These are phyloP conservation scores for Chaetomium sp. DNA, from an alignment of 2,329 filamentous ascomycete species.

Conservation along the genomic window DNA sequence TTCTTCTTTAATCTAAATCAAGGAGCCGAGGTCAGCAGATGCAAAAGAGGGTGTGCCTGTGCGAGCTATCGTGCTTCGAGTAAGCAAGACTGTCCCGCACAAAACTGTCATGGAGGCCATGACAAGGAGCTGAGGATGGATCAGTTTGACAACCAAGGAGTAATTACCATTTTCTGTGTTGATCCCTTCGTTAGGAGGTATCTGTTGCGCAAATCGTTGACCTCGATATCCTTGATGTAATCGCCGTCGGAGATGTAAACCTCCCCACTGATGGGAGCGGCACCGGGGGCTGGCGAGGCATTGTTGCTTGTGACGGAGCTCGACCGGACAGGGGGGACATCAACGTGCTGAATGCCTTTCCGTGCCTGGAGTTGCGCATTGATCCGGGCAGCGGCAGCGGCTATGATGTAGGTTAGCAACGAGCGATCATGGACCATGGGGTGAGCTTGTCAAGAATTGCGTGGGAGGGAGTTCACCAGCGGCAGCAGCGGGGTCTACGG, in stretches of 20 bases:
- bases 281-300: constrained; percentile 44
- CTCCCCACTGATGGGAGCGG: constrained; percentile 71
- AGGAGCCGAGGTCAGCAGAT: constrained; percentile 89
- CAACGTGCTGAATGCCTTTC: constrained; percentile 87
- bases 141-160: constrained; percentile 69
- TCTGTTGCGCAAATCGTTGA: constrained; percentile 95
- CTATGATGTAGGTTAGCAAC: constrained; percentile 48
- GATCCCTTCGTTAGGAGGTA: constrained; percentile 96
- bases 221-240: constrained; percentile 98
- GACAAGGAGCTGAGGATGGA: constrained; percentile 49
- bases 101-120: constrained; percentile 37
- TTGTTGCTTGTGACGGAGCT: constrained; percentile 43
- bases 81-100: constrained; percentile 70
- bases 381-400: constrained; percentile 86
- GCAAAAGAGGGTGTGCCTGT: constrained; percentile 69
- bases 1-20: constrained; percentile 99
- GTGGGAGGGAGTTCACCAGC: constrained; percentile 61
- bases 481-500: constrained; percentile 71
- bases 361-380: constrained; percentile 82
- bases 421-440: constrained; percentile 5
- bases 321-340: constrained; percentile 78
- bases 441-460: background rate
- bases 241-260: constrained; percentile 96
- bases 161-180: constrained; percentile 99
- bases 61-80: constrained; percentile 66